A percentile compares a stretch with the other conserved stretches of the same genome.
Evolutionary conservation across 805 yeast genomes (phyloP).

Genomic region (Candida fluviatilis): DNA sequence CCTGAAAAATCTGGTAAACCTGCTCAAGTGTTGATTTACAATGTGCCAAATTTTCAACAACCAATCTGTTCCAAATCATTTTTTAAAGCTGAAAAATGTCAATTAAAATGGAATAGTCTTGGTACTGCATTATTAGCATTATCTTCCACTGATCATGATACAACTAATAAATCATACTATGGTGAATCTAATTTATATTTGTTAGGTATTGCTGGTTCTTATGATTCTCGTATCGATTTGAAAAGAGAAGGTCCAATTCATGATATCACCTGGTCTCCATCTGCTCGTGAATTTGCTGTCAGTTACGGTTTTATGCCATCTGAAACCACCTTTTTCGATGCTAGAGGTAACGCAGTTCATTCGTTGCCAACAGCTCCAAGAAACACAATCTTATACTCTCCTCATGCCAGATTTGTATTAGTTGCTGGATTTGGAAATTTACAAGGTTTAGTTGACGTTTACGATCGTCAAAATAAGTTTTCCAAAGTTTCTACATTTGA

Average conservation of each 20-base stretch:
- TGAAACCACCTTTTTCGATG: constrained; percentile 88
- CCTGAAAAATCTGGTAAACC: constrained; percentile 89
- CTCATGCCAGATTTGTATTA: constrained; percentile 85
- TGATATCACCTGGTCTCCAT: constrained; percentile 96
- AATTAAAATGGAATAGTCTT: constrained; percentile 85
- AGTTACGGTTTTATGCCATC: constrained; percentile 98
- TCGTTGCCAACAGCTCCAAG: constrained; percentile 83
- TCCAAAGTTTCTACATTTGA: constrained; percentile 74
- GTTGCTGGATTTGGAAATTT: constrained; percentile 98
- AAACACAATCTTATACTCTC: constrained; percentile 87
- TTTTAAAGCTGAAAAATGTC: constrained; percentile 94
- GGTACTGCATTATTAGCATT: constrained; percentile 93
- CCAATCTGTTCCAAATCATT: constrained; percentile 84
- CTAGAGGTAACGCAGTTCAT: constrained; percentile 84
- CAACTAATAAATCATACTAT: constrained; percentile 89
- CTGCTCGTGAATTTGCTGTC: constrained; percentile 95
- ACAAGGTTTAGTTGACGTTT: constrained; percentile 93
- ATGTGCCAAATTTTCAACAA: constrained; percentile 67
- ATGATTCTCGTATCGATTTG: constrained; percentile 81
- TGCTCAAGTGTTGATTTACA: constrained; percentile 80
- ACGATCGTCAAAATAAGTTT: constrained; percentile 87
- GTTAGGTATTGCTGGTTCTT: constrained; percentile 87
- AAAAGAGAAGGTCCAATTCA: constrained; percentile 96
- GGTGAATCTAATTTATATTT: constrained; percentile 93
- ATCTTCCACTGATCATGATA: constrained; percentile 94